A percentile compares a stretch with the other conserved stretches of the same genome.
Conservation (phyloP, 179 eudicot genomes). For the Spinacia oleracea region DNA sequence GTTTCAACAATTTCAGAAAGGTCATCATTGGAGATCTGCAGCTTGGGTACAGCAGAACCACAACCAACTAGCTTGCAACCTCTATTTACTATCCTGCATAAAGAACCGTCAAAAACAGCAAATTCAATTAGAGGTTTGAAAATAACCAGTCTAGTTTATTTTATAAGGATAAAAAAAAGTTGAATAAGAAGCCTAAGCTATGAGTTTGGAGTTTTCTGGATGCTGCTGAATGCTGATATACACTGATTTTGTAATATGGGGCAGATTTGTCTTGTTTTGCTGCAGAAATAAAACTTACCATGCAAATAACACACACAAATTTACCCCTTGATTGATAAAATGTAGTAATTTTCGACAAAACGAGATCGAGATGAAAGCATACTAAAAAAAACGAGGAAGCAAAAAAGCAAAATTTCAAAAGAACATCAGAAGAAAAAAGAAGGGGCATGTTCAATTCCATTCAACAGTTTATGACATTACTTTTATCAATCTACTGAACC, state of each 20-base stretch:
- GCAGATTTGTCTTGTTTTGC: background rate
- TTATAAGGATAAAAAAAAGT: too few species aligned
- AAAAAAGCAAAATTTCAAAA: background rate
- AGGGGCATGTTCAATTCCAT: background rate
- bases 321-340: background rate
- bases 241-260: background rate
- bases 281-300: background rate
- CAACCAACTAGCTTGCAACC: constrained; percentile 95
- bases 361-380: background rate
- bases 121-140: background rate
- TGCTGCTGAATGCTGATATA: background rate
- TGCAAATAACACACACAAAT: background rate
- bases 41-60: constrained; percentile 88
- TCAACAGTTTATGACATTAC: background rate
- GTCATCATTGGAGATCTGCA: constrained; percentile 79
- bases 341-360: background rate
- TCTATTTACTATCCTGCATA: constrained; percentile 50
- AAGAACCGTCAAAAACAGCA: constrained; percentile 16
- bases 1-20: constrained; percentile 80
- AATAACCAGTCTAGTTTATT: too few species aligned
- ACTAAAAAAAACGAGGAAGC: background rate
- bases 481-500: background rate
- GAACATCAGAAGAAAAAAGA: background rate
- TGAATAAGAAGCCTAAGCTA: background rate
- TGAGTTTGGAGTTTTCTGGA: constrained; percentile 17